phyloP scores from a whole-genome alignment of 768 basidiomycete genomes.

The Wakefieldia striispora region DNA sequence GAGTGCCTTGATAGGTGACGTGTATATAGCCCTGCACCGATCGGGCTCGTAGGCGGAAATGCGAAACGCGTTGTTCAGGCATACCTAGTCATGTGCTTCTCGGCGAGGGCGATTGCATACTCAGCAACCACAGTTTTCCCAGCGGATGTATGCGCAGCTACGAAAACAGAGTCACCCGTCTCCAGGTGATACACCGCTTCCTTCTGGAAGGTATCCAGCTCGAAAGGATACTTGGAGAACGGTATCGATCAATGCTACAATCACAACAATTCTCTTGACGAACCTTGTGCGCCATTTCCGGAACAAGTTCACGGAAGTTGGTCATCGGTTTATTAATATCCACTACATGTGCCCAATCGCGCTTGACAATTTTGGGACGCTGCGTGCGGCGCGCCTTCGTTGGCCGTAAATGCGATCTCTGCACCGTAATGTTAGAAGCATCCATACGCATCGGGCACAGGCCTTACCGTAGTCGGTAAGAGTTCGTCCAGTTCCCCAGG shows the following conservation, averaged over 20 bases:
- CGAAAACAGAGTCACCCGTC: slow-evolving; percentile 96
- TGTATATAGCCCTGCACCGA: slow-evolving; percentile 84
- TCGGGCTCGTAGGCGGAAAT: slow-evolving; percentile 10
- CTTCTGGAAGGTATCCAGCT: slow-evolving; percentile 97
- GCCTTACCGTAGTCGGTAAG: slow-evolving; percentile 56
- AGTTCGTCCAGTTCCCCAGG: slow-evolving; percentile 72
- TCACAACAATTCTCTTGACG: slow-evolving; percentile 7
- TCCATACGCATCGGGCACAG: neutral
- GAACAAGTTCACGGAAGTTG: slow-evolving; percentile 91
- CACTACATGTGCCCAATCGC: slow-evolving; percentile 98
- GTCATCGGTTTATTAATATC: slow-evolving; percentile 86
- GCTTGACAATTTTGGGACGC: slow-evolving; percentile 61
- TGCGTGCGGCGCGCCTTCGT: slow-evolving; percentile 42
- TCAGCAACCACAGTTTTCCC: slow-evolving; percentile 99
- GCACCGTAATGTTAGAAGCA: slow-evolving; percentile 9
- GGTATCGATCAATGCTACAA: slow-evolving; percentile 5
- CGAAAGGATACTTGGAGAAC: slow-evolving; percentile 89
- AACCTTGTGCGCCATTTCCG: slow-evolving; percentile 94
- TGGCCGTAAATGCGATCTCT: slow-evolving; percentile 63
- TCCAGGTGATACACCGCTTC: slow-evolving; percentile 98
- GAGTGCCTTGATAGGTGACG: slow-evolving; percentile 96
- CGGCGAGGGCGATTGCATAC: slow-evolving; percentile 95
- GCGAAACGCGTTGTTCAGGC: slow-evolving; percentile 15
- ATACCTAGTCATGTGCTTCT: slow-evolving; percentile 98
- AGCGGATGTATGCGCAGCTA: slow-evolving; percentile 99